Percentiles rank a stretch among this genome's conserved stretches.
These are phyloP conservation scores for Claviceps fusiformis DNA, from an alignment of 2,329 filamentous ascomycete species.

Conservation along the genomic window DNA sequence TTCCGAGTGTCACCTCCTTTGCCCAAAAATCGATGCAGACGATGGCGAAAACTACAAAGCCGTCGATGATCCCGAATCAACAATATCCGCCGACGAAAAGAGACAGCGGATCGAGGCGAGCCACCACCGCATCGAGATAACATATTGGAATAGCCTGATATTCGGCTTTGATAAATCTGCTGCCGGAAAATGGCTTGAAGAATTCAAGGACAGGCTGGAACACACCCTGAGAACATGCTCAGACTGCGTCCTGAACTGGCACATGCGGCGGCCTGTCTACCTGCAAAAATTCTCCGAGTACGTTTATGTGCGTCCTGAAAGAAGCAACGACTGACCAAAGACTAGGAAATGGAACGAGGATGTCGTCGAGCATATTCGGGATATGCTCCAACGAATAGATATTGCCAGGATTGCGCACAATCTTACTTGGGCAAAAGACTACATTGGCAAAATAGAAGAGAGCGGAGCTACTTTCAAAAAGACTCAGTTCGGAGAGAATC, in stretches of 20 bases:
- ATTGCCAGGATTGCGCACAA: conserved; percentile 47
- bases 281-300: conserved; percentile 50
- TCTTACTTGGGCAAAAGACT: conserved; percentile 39
- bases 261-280: conserved; percentile 51
- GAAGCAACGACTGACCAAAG: conserved; percentile 9
- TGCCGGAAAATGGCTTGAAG: conserved; percentile 43
- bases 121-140: conserved; percentile 42
- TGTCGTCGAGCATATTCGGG: conserved; percentile 36
- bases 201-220: conserved; percentile 45
- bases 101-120: conserved; percentile 39
- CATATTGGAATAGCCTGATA: conserved; percentile 55
- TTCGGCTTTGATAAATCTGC: conserved; percentile 52
- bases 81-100: conserved; percentile 37
- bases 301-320: background rate
- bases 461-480: conserved; percentile 33
- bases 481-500: conserved; percentile 30
- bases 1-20: conserved; percentile 49
- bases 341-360: conserved; percentile 34
- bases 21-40: conserved; percentile 48
- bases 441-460: conserved; percentile 38
- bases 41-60: conserved; percentile 47
- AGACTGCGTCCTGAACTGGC: conserved; percentile 60
- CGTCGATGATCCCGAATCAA: conserved; percentile 34
- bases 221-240: conserved; percentile 50
- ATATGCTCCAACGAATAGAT: conserved; percentile 46